Base-by-base conservation (phyloP, 2,329 filamentous ascomycete species). In the Penicillium brasilianum region DNA sequence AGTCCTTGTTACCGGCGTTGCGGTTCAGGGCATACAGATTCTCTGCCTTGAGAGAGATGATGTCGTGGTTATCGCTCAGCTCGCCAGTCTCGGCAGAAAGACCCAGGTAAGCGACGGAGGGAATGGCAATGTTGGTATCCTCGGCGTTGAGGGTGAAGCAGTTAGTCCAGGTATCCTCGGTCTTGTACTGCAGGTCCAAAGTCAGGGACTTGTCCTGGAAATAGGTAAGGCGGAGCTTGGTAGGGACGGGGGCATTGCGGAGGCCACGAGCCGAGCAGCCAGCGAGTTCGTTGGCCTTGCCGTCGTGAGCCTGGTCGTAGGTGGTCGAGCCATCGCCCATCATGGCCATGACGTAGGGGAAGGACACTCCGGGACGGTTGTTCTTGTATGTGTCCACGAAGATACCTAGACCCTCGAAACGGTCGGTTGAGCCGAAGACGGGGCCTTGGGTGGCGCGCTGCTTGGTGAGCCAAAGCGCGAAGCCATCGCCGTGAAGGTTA, bases 371-470 rank as follows among this genome's bases (percentile, higher is more conserved):
- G 0, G 95, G 94, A 14, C 95, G 88, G 82, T 97, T 97, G 83
- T 99, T 99, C 88, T 99, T 99, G 85, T 99, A 99, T 48, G 95
- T 99, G 77, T 99, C 95, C 81, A 99, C 87, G 82, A 97, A 98
- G 78, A 99, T 85, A 57, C 93, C 95, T 50, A 99, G 85, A 4
- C 95, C 95, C 77, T 99, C 94, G 71, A 98, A 99, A 66, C 87
- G 87, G 80, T 99, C 94, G 32, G 85, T 83, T 68, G 89, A 89
- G 54, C 95, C 95, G 78, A 99, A 99, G 39, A 99, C 94, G 11
- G 88, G 85, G 16, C 95, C 95, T 61, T 83, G 80, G 70, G 89
- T 85, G 34, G 87, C 93, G 66, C 95, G 91, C 79, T 97, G 89
- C 80, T 96, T 96, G 69, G 94, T 98, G 73, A 99, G 85, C 95